Evolutionary conservation across 148 eudicot species (phyloP).

Genomic region (Rhododendron williamsianum): DNA sequence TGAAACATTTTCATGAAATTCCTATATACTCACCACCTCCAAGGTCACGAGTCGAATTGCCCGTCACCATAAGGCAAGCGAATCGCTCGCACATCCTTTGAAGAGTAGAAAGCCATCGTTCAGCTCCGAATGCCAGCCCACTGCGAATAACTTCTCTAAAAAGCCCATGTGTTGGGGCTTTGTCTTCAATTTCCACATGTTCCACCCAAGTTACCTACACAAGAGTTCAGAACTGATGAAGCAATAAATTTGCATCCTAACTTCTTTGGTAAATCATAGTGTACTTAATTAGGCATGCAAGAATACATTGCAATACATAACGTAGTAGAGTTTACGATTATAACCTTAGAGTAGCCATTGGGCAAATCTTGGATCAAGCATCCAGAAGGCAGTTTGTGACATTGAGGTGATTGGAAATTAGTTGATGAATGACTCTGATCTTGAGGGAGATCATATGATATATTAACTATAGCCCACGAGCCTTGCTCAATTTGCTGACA

Average conservation of each 20-base stretch:
- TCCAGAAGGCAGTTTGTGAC: constrained; percentile 63
- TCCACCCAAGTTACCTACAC: constrained; percentile 73
- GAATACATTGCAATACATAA: background rate
- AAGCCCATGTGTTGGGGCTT: constrained; percentile 31
- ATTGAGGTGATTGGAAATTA: constrained; percentile 21
- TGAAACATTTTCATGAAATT: background rate
- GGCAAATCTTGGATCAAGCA: constrained; percentile 68
- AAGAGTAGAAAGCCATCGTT: constrained; percentile 58
- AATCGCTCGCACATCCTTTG: constrained; percentile 53
- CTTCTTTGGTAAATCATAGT: background rate
- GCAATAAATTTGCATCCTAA: background rate
- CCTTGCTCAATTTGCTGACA: constrained; percentile 59
- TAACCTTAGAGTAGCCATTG: constrained; percentile 58
- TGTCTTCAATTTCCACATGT: constrained; percentile 60
- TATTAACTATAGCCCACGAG: constrained; percentile 53
- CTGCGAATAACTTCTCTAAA: constrained; percentile 40
- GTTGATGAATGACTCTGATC: constrained; percentile 16
- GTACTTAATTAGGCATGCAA: background rate
- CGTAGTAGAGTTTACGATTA: background rate
- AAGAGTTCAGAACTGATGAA: background rate
- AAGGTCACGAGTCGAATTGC: constrained; percentile 35
- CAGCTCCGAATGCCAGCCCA: constrained; percentile 68
- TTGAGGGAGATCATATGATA: constrained; percentile 47
- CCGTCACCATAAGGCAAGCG: constrained; percentile 39
- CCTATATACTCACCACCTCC: constrained; percentile 39